Percentiles rank a stretch among this genome's conserved stretches.
phyloP scores from a whole-genome alignment of 768 basidiomycete genomes.

The Panaeolus papilionaceus region DNA sequence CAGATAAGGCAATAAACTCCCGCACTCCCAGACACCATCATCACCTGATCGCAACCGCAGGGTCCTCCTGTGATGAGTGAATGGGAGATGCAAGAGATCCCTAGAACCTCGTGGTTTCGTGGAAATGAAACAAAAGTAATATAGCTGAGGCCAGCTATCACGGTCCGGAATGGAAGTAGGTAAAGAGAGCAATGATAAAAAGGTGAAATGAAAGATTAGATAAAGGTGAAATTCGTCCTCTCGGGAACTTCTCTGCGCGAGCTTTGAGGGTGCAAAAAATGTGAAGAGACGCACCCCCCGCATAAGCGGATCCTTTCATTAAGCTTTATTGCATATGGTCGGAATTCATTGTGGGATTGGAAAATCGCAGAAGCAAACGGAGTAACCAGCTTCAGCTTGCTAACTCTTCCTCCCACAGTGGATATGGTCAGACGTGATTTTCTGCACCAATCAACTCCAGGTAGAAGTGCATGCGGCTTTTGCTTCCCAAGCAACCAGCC shows the following conservation, averaged over 20 bases:
- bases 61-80: neutral
- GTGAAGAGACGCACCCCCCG: neutral
- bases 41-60: slow-evolving; percentile 13
- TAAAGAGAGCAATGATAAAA: neutral
- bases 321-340: neutral
- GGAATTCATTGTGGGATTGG: neutral
- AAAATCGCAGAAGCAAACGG: neutral
- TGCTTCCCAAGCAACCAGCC: slow-evolving; percentile 4
- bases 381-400: neutral
- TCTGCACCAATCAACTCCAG: slow-evolving; percentile 4
- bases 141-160: neutral
- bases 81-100: neutral
- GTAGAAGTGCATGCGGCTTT: neutral
- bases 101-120: slow-evolving; percentile 5
- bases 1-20: neutral
- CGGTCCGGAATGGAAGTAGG: neutral
- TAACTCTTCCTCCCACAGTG: neutral
- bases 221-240: neutral
- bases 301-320: neutral
- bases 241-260: neutral
- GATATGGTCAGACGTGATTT: slow-evolving; percentile 6
- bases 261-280: neutral
- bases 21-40: neutral
- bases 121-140: neutral
- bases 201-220: slow-evolving; percentile 13